Evolutionary conservation across 2,329 filamentous ascomycete genomes (phyloP).

Genomic region (Eurotiales sp.): DNA sequence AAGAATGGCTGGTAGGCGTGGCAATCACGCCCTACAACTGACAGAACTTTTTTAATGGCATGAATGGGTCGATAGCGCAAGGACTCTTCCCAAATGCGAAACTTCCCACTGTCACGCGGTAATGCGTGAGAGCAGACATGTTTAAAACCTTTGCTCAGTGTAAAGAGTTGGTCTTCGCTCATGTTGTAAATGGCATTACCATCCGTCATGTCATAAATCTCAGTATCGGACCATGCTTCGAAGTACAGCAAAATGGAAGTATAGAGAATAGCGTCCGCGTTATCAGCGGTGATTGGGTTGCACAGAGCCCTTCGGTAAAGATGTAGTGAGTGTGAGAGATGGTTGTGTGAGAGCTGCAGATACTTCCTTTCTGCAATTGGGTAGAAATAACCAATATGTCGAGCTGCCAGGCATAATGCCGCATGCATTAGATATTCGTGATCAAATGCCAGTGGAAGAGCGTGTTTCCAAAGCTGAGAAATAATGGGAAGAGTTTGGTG

Average conservation of each 20-base stretch:
- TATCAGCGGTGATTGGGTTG: background rate
- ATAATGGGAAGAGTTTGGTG: slow-evolving; percentile 5
- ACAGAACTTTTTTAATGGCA: background rate
- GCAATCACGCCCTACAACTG: background rate
- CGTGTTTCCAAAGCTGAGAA: slow-evolving; percentile 6
- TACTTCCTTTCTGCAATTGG: background rate
- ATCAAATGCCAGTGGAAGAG: slow-evolving; percentile 9
- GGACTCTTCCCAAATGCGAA: background rate
- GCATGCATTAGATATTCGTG: slow-evolving; percentile 13
- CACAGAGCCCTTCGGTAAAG: slow-evolving; percentile 5
- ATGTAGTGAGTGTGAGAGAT: slow-evolving; percentile 7
- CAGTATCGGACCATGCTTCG: slow-evolving; percentile 8
- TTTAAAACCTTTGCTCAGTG: slow-evolving; percentile 1
- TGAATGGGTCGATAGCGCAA: slow-evolving; percentile 6
- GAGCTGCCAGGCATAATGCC: slow-evolving; percentile 7
- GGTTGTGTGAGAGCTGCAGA: background rate
- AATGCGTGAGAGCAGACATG: slow-evolving; percentile 2
- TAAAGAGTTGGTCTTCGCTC: slow-evolving; percentile 6
- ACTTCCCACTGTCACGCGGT: background rate
- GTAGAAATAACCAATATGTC: slow-evolving; percentile 2
- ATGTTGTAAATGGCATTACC: background rate
- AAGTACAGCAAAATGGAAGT: slow-evolving; percentile 13
- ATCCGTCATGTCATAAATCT: background rate
- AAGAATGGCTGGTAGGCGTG: background rate
- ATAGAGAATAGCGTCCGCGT: slow-evolving; percentile 8